Percentiles rank a stretch among this genome's conserved stretches.
phyloP scores from a whole-genome alignment of 2,329 filamentous ascomycete species.

The Epichloe typhina region DNA sequence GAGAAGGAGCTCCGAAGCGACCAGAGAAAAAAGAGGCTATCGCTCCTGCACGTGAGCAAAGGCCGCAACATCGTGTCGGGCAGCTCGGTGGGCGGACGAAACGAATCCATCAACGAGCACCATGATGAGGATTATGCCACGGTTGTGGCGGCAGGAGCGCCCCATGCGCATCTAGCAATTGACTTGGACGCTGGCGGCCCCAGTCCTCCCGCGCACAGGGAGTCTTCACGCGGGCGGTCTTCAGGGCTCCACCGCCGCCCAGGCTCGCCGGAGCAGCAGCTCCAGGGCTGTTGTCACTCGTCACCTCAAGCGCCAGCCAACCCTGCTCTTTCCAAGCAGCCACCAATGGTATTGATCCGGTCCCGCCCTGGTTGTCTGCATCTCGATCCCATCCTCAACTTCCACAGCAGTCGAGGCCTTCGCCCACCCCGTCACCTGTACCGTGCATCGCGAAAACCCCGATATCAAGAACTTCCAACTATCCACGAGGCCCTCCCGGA shows the following conservation, averaged over 20 bases:
- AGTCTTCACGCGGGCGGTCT: not conserved
- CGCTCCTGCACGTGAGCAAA: not conserved
- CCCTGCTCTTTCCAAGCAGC: not conserved
- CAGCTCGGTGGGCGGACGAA: not conserved
- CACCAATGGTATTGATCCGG: not conserved
- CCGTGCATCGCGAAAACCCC: not conserved
- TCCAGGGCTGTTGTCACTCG: not conserved
- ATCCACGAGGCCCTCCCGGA: not conserved
- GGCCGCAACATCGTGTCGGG: not conserved
- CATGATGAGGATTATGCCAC: not conserved
- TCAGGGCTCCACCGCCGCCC: not conserved
- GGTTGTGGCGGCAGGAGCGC: not conserved
- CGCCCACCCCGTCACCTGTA: not conserved
- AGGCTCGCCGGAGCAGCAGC: not conserved
- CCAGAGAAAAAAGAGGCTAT: not conserved
- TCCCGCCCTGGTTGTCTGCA: conserved; percentile 2
- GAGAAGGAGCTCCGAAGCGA: not conserved
- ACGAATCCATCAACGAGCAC: not conserved
- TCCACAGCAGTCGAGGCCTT: conserved; percentile 1
- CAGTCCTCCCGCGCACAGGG: no score
- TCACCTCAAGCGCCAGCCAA: not conserved
- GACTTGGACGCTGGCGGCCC: no score
- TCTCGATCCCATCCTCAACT: conserved; percentile 7
- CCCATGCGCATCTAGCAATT: not conserved
- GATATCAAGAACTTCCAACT: not conserved